Evolutionary conservation across 192 early-diverging fungal species (phyloP), one percentile per base, ranked within the genome.

Genomic region (Obelidium mucronatum): DNA sequence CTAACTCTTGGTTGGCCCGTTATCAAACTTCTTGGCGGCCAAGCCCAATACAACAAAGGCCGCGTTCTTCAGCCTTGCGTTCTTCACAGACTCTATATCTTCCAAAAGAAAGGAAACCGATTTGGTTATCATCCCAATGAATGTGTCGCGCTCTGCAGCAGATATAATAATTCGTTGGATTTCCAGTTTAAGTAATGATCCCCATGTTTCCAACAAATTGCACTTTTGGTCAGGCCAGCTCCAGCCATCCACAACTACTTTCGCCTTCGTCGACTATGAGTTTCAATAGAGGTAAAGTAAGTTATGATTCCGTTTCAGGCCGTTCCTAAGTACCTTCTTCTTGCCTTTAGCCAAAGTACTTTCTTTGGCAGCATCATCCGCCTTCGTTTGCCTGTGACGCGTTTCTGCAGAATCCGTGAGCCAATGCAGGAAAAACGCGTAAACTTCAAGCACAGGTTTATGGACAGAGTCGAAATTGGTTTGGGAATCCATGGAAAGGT

Each of bases 361-460:
- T 56, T 24, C 59, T 31, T 54, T 67, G 11, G 67, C 19, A 11
- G 39, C 15, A 22, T 72, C 54, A 28, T 8, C 40, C 17, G 65
- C 36, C 30, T 68, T 68, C 69, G 80, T 35, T 75, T 81, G 31
- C 52, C 66, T 78, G 66, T 70, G 74, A 36, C 79, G 44, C 51
- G 72, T 61, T 81, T 91, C 69, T 78, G 87, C 91, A 5, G 85
- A 75, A 55, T 87, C 85, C 40, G 96, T 80, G 17, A 92, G 81
- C 95, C 96, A 97, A 68, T 93, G 89, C 58, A 95, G 80, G 56
- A 95, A 61, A 71, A 93, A 97, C 2, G 90, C 90, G 68, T 95
- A 97, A 72, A 94, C 85, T 79, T 96, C 93, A 30, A 72, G 54
- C 5, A 97, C 82, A 4, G 88, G 79, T 15, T 81, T 71, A 13